Percentiles rank a stretch among this genome's conserved stretches.
Evolutionary conservation across 345 rosid species (phyloP).

Genomic region (Populus ilicifolia): DNA sequence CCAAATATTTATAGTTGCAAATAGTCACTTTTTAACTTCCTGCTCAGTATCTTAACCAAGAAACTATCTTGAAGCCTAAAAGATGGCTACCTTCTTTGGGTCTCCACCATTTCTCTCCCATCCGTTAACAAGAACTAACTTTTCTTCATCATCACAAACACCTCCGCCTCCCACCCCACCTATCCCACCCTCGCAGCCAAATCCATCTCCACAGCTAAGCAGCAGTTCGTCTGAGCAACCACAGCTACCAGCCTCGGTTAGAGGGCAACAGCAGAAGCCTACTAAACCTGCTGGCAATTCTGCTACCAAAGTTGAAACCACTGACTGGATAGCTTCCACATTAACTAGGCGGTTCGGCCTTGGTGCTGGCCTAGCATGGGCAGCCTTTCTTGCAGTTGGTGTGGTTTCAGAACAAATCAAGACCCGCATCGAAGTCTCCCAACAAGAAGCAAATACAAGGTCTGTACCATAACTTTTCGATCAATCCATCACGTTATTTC

Average conservation of each 20-base stretch:
- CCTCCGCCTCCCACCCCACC: constrained; percentile 37
- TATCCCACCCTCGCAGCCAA: constrained; percentile 17
- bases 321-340: constrained; percentile 88
- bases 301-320: constrained; percentile 43
- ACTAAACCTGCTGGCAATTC: constrained; percentile 9
- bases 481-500: background rate
- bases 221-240: constrained; percentile 37
- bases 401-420: constrained; percentile 84
- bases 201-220: constrained; percentile 27
- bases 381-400: constrained; percentile 70
- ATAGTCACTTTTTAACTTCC: background rate
- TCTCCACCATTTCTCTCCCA: constrained; percentile 39
- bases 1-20: background rate
- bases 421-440: constrained; percentile 75
- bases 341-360: constrained; percentile 83
- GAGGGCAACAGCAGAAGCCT: constrained; percentile 40
- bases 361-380: constrained; percentile 94
- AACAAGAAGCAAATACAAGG: constrained; percentile 81
- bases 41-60: background rate
- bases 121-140: constrained; percentile 31
- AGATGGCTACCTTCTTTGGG: constrained; percentile 46
- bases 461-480: constrained; percentile 10
- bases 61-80: background rate
- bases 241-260: constrained; percentile 11
- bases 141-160: constrained; percentile 31